phyloP scores from a whole-genome alignment of 192 early-diverging fungal genomes.

The Pilobolus umbonatus region DNA sequence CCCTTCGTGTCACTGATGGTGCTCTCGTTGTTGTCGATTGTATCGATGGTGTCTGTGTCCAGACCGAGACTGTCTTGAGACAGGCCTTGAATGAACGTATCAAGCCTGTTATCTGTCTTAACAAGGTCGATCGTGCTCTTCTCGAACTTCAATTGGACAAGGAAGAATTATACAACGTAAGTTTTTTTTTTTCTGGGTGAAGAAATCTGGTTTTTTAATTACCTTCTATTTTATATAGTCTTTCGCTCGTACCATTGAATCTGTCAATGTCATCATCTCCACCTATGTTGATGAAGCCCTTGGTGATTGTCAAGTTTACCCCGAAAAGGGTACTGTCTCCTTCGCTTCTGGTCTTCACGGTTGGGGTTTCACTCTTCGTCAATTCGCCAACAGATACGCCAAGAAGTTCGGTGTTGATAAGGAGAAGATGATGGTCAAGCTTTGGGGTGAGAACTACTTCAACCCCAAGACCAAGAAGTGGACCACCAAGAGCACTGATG shows the following conservation, averaged over 20 bases:
- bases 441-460: constrained; percentile 99
- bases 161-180: constrained; percentile 86
- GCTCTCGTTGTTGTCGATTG: constrained; percentile 98
- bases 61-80: constrained; percentile 98
- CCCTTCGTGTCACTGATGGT: constrained; percentile 99
- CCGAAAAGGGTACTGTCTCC: constrained; percentile 92
- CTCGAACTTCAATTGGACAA: constrained; percentile 94
- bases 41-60: constrained; percentile 97
- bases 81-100: constrained; percentile 96
- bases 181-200: neutral
- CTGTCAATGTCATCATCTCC: constrained; percentile 96
- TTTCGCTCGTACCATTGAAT: constrained; percentile 93
- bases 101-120: constrained; percentile 96
- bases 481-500: constrained; percentile 72
- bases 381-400: constrained; percentile 93
- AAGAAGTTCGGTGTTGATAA: constrained; percentile 98
- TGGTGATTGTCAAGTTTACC: constrained; percentile 90
- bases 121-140: constrained; percentile 99
- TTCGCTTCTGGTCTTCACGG: constrained; percentile 99
- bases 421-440: constrained; percentile 90
- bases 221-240: constrained; percentile 48
- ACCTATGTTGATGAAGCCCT: constrained; percentile 87
- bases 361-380: constrained; percentile 98
- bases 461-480: constrained; percentile 98
- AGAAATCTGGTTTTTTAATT: neutral